These are phyloP conservation scores for Recurvomyces mirabilis DNA, from an alignment of 495 filamentous ascomycete species.

Conservation along the genomic window DNA sequence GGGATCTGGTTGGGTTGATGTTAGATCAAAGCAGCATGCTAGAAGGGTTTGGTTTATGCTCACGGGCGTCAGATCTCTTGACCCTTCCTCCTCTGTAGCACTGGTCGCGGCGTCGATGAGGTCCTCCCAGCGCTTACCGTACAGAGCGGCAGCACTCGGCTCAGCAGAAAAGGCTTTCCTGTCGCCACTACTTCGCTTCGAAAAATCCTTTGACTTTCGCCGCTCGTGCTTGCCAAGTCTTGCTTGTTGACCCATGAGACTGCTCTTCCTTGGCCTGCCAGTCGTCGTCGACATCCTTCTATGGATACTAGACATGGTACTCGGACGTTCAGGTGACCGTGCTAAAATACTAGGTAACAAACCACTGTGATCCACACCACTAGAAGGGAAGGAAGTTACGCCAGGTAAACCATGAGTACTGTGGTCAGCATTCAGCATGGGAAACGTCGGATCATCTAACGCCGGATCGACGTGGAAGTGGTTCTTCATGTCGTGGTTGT, in stretches of 20 bases:
- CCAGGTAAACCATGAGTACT: neutral
- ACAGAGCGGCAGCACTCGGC: conserved; percentile 55
- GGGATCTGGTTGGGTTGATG: too few relatives aligned
- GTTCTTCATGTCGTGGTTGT: conserved; percentile 20
- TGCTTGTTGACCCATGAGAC: conserved; percentile 57
- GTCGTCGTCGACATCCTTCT: conserved; percentile 37
- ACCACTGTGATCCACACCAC: conserved; percentile 45
- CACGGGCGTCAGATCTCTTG: conserved; percentile 72
- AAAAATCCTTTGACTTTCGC: conserved; percentile 57
- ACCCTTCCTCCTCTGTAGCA: conserved; percentile 74
- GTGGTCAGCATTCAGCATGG: neutral
- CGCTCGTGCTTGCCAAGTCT: conserved; percentile 66
- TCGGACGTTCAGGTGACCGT: conserved; percentile 72
- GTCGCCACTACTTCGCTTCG: conserved; percentile 54
- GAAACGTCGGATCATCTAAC: conserved; percentile 11
- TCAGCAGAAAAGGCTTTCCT: conserved; percentile 78
- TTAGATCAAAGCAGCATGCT: too few relatives aligned
- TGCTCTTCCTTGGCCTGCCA: conserved; percentile 68
- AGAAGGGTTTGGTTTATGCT: too few relatives aligned
- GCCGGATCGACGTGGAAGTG: conserved; percentile 17
- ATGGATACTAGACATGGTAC: conserved; percentile 72
- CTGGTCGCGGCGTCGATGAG: conserved; percentile 84
- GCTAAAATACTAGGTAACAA: conserved; percentile 72
- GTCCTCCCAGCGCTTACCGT: conserved; percentile 88
- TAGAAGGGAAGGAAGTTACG: conserved; percentile 34